Conservation (phyloP, 2,329 filamentous ascomycete species). For the Colletotrichum godetiae region DNA sequence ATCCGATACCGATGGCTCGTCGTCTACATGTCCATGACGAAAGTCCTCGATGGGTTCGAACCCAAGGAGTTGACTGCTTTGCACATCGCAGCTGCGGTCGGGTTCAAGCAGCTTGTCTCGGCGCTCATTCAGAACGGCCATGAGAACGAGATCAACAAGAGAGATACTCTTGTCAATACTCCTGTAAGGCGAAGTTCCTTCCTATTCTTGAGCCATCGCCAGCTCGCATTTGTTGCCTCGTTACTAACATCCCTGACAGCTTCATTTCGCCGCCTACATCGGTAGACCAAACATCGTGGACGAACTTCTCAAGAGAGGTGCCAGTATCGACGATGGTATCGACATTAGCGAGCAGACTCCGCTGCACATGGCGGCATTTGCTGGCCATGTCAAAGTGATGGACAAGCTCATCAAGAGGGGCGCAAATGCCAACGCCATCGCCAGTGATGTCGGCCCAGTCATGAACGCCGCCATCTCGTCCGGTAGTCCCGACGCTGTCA, state of each 20-base stretch:
- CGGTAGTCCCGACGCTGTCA: conserved; percentile 52
- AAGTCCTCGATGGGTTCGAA: conserved; percentile 44
- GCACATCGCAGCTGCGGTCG: conserved; percentile 51
- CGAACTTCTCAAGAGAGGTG: conserved; percentile 47
- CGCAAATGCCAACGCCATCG: conserved; percentile 49
- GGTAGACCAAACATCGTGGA: conserved; percentile 50
- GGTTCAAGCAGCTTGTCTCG: conserved; percentile 51
- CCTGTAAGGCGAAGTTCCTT: conserved; percentile 43
- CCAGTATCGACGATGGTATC: conserved; percentile 47
- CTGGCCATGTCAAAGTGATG: conserved; percentile 54
- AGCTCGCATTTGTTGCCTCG: not conserved
- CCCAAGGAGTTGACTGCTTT: conserved; percentile 47
- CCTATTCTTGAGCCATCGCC: not conserved
- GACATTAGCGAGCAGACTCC: conserved; percentile 48
- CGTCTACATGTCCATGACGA: conserved; percentile 46
- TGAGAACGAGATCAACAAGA: conserved; percentile 45
- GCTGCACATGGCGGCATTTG: conserved; percentile 51
- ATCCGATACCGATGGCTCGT: conserved; percentile 52
- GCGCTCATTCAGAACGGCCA: conserved; percentile 52
- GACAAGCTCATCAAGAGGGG: conserved; percentile 49
- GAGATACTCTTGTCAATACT: conserved; percentile 45
- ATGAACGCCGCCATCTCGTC: conserved; percentile 55
- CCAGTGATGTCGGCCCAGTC: conserved; percentile 44
- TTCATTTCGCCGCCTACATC: conserved; percentile 45
- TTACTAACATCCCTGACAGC: conserved; percentile 26